Percentiles rank a stretch among this genome's conserved stretches.
Conservation (phyloP, 306 rosid species). For the Glycine soja region DNA sequence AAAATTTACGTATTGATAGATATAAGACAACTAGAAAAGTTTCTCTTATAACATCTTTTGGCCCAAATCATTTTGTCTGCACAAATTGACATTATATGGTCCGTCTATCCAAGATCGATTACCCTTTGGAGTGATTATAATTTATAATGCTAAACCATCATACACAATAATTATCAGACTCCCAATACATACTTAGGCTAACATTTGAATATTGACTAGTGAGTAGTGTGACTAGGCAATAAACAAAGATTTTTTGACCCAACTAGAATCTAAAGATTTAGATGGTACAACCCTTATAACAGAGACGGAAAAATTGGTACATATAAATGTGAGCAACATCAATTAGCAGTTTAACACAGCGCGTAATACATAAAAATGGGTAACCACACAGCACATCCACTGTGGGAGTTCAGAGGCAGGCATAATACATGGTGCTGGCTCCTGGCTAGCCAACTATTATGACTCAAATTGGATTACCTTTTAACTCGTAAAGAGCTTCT, state of each 20-base stretch:
- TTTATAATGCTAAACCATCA: too few relatives aligned
- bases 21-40: neutral
- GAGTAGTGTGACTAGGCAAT: too few relatives aligned
- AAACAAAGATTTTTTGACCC: too few relatives aligned
- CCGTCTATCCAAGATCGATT: too few relatives aligned
- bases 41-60: neutral
- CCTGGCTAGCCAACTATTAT: neutral
- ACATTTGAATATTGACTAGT: too few relatives aligned
- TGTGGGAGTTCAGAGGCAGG: neutral
- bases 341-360: neutral
- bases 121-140: too few relatives aligned
- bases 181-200: too few relatives aligned
- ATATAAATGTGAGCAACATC: neutral
- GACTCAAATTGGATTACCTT: neutral
- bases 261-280: neutral
- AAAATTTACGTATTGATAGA: too few relatives aligned
- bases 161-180: too few relatives aligned
- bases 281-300: neutral
- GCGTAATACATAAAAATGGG: constrained; percentile 6
- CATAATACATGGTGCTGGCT: too few relatives aligned
- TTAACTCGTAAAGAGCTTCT: neutral
- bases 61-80: neutral
- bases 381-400: neutral
- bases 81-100: neutral
- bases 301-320: too few relatives aligned